Percentiles rank a stretch among this genome's conserved stretches.
phyloP scores from a whole-genome alignment of 2,329 filamentous ascomycete genomes.

The Cladophialophora immunda region DNA sequence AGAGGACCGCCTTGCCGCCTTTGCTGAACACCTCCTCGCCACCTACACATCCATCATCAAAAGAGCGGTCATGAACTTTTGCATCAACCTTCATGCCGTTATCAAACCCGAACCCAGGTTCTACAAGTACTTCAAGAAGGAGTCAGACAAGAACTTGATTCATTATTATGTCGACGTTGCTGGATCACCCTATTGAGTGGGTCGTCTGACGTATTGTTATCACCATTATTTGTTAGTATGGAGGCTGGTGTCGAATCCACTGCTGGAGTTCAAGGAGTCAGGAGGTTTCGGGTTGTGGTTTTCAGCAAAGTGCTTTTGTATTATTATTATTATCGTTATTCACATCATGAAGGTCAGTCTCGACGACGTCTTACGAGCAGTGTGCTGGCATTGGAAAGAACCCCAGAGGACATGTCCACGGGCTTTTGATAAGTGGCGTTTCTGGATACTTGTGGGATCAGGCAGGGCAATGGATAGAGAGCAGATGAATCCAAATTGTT shows the following conservation, averaged over 20 bases:
- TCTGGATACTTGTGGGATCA: not conserved
- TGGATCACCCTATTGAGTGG: constrained; percentile 5
- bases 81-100: constrained; percentile 33
- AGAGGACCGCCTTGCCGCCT: constrained; percentile 34
- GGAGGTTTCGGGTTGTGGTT: not conserved
- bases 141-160: constrained; percentile 38
- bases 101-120: constrained; percentile 38
- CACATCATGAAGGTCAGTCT: constrained; percentile 19
- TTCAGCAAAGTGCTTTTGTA: constrained; percentile 15
- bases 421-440: constrained; percentile 13
- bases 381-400: constrained; percentile 21
- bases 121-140: constrained; percentile 37
- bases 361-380: constrained; percentile 12
- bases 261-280: not conserved
- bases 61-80: constrained; percentile 35
- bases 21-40: constrained; percentile 32
- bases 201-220: not conserved
- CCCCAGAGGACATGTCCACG: constrained; percentile 17
- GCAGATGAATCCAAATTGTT: constrained; percentile 6
- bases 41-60: constrained; percentile 35
- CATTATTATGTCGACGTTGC: constrained; percentile 36
- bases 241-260: not conserved
- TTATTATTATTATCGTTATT: constrained; percentile 29
- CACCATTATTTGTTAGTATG: constrained; percentile 3
- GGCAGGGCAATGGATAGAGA: constrained; percentile 10